Base-by-base conservation (phyloP, 179 eudicot genomes). In the Dionaea muscipula region DNA sequence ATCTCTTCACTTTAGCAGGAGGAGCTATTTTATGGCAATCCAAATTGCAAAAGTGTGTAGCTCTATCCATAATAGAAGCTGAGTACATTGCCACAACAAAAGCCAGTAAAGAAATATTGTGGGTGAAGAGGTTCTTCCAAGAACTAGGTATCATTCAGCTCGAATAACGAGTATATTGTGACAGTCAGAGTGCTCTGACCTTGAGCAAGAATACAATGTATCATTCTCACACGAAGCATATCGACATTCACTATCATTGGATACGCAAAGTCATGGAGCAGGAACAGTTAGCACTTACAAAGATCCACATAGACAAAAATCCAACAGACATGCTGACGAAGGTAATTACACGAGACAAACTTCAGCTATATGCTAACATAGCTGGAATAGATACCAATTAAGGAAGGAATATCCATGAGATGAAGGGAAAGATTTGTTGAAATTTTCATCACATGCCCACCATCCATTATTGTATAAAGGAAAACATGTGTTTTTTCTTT, bases 201-300 rank as follows among this genome's bases (percentile, higher is more conserved):
- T n/a, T n/a, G n/a, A n/a, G 43, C 15, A 38, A 13, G 16, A 38
- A 38, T 38, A 7, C 22, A 17, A 45, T 21, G 22, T 45, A 17
- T 45, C 48, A 45, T 18, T 18, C 23, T 45, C 7, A 23, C 7
- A 17, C 48, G 4, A 45, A 45, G 48, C 48, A 45, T 18, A 45
- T 45, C 22, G 48, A 45, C 19, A 23, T 45, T 18, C 48, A 23
- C 10, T 45, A 45, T 18, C 22, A 45, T 45, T 45, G 48, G 48
- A 18, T 45, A 21, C 7, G 21, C 7, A 23, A 45, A n/a, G n/a
- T n/a, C n/a, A n/a, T n/a, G n/a, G n/a, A n/a, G 7, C 11, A 45
- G 7, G 9, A 45, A 45, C 13, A 17, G 48, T 3, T 45, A 3
- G 4, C 2, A 15, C 14, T 45, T 17, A 12, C 2, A 5, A 45